Conservation (phyloP, 371 early-diverging fungal species). For the Thermomucor indicae-seudaticae region DNA sequence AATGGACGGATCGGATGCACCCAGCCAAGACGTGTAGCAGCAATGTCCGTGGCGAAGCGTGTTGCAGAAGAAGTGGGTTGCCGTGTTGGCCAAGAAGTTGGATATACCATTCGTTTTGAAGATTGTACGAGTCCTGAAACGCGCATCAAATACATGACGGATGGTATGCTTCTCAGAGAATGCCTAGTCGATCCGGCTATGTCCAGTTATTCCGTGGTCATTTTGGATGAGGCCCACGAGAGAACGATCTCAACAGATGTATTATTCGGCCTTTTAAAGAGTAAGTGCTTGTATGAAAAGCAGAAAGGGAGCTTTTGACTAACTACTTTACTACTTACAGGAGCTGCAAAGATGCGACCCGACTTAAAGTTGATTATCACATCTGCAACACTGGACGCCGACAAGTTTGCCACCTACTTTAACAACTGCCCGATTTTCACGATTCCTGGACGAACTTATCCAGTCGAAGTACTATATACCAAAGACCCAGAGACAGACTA, state of each 20-base stretch:
- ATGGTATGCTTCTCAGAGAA: conserved; percentile 98
- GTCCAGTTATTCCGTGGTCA: conserved; percentile 88
- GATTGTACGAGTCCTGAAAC: conserved; percentile 94
- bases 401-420: conserved; percentile 89
- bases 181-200: conserved; percentile 86
- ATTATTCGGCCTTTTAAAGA: conserved; percentile 93
- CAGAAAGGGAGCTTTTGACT: not conserved
- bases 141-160: conserved; percentile 99
- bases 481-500: conserved; percentile 95
- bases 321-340: conserved; percentile 9
- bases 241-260: conserved; percentile 97
- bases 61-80: conserved; percentile 98
- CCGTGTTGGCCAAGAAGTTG: conserved; percentile 92
- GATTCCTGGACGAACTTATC: conserved; percentile 95
- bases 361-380: conserved; percentile 95
- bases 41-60: conserved; percentile 98
- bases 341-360: conserved; percentile 75
- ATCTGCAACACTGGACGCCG: conserved; percentile 96
- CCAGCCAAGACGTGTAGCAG: conserved; percentile 99
- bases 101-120: conserved; percentile 98
- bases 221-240: conserved; percentile 99
- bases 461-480: conserved; percentile 92
- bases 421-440: conserved; percentile 93
- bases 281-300: conserved; percentile 16
- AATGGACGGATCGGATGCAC: conserved; percentile 96